Percentiles rank a stretch among this genome's conserved stretches.
Evolutionary conservation across 768 basidiomycete species (phyloP).

Genomic region (Suillus occidentalis): DNA sequence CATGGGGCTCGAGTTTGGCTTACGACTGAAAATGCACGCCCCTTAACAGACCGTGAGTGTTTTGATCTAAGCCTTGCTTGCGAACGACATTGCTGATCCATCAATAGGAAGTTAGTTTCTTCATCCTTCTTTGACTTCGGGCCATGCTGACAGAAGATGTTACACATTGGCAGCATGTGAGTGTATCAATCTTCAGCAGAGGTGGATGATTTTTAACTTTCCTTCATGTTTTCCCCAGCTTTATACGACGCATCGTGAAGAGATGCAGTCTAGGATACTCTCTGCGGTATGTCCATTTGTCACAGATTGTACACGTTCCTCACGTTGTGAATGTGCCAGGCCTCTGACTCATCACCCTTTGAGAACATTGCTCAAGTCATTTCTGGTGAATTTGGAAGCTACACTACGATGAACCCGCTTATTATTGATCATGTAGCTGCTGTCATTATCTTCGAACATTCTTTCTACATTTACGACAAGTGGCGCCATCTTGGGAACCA

Average conservation of each 20-base stretch:
- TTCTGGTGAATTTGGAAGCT: not conserved
- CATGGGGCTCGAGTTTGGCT: not conserved
- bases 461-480: not conserved
- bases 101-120: not conserved
- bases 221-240: not conserved
- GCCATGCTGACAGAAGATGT: not conserved
- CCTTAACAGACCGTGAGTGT: not conserved
- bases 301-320: not conserved
- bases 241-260: fast-evolving
- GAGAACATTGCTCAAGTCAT: not conserved
- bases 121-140: not conserved
- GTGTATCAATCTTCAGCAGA: not conserved
- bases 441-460: not conserved
- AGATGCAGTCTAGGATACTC: not conserved
- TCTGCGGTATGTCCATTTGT: not conserved
- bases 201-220: not conserved
- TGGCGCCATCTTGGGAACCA: not conserved
- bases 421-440: not conserved
- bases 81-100: not conserved
- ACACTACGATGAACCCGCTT: no score
- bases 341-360: not conserved
- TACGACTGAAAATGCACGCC: not conserved
- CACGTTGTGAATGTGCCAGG: not conserved
- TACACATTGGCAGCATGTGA: not conserved
- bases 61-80: not conserved